Evolutionary conservation across 352 stramenopile genomes (phyloP).

Genomic region (Phytophthora cactorum): DNA sequence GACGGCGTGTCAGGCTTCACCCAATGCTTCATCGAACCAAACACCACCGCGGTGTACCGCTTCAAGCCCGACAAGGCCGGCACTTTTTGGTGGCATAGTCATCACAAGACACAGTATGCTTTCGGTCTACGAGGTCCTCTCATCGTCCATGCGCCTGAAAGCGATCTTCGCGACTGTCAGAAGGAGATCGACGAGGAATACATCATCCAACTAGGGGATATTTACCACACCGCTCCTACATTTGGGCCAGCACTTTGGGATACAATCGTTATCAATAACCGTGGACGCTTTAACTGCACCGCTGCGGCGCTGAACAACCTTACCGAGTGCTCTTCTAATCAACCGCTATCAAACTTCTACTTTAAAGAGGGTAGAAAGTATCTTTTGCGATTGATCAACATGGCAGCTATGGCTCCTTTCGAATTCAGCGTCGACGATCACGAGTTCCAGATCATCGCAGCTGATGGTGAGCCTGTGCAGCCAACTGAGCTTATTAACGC

Average conservation of each 20-base stretch:
- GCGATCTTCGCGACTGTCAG: conserved; percentile 15
- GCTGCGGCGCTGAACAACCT: conserved; percentile 18
- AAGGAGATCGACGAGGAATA: conserved; percentile 32
- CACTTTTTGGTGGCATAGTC: conserved; percentile 46
- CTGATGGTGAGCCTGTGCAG: conserved; percentile 28
- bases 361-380: conserved; percentile 33
- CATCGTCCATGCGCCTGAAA: conserved; percentile 31
- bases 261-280: conserved; percentile 39
- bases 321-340: conserved; percentile 12
- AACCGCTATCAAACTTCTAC: conserved; percentile 26
- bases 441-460: conserved; percentile 39
- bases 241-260: conserved; percentile 29
- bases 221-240: conserved; percentile 29
- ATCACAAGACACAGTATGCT: conserved; percentile 39
- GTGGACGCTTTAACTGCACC: conserved; percentile 41
- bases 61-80: conserved; percentile 40
- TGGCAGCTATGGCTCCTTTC: conserved; percentile 36
- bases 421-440: conserved; percentile 47
- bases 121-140: conserved; percentile 40
- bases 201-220: conserved; percentile 32
- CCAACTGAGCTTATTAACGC: conserved; percentile 33
- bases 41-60: conserved; percentile 31
- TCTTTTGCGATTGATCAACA: conserved; percentile 37
- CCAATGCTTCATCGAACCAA: conserved; percentile 37
- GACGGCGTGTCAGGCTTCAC: conserved; percentile 40